Conservation (phyloP, 169 alveolate genomes). For the Miamiensis avidus region DNA sequence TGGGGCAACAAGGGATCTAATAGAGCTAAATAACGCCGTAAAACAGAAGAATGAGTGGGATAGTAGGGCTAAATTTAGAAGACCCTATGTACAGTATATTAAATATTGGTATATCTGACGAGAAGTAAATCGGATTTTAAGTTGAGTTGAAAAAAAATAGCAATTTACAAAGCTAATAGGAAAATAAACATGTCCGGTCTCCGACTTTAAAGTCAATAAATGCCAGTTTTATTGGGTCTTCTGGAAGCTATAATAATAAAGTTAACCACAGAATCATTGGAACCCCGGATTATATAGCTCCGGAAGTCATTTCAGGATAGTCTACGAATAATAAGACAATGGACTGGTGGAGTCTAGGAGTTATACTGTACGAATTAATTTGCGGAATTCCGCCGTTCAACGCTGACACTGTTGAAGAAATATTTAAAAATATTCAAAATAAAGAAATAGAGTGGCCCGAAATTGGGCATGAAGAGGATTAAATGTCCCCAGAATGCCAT, state of each 20-base stretch:
- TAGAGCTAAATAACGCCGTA: background rate
- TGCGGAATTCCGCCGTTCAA: constrained; percentile 76
- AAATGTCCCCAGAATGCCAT: constrained; percentile 64
- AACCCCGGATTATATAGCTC: constrained; percentile 59
- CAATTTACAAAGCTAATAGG: background rate
- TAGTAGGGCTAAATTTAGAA: background rate
- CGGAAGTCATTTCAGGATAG: constrained; percentile 49
- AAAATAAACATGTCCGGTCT: background rate
- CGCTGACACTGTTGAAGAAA: constrained; percentile 57
- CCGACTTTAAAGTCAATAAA: background rate
- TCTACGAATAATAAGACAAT: constrained; percentile 41
- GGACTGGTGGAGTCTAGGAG: constrained; percentile 80
- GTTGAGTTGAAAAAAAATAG: constrained; percentile 10
- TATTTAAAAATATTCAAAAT: constrained; percentile 55
- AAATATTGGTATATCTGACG: too few species aligned
- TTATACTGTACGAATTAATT: constrained; percentile 33
- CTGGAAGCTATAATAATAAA: background rate
- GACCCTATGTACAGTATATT: constrained; percentile 8
- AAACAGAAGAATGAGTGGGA: background rate
- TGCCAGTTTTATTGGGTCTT: background rate
- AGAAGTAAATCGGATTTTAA: too few species aligned
- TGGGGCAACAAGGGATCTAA: constrained; percentile 7
- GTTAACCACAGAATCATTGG: constrained; percentile 42
- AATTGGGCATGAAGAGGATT: constrained; percentile 48
- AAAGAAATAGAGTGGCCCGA: constrained; percentile 27